phyloP scores from a whole-genome alignment of 2,329 filamentous ascomycete genomes.

The Atkinsonella hypoxylon region DNA sequence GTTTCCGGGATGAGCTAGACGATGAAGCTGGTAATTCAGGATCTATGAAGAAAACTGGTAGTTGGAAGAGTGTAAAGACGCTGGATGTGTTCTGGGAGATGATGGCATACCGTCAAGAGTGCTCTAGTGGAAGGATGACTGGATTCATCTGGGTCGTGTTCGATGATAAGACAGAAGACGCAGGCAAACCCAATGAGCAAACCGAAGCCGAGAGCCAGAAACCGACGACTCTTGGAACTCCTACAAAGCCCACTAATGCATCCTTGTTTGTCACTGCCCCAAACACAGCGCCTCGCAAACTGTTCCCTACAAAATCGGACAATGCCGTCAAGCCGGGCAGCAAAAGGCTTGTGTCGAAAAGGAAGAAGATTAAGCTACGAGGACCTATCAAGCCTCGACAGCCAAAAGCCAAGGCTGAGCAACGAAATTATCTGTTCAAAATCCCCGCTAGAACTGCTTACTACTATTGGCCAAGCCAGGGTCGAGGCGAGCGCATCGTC shows the following conservation, averaged over 20 bases:
- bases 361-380: constrained; percentile 34
- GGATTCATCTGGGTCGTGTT: constrained; percentile 94
- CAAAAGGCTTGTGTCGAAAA: constrained; percentile 22
- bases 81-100: constrained; percentile 97
- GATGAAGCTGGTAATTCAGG: constrained; percentile 57
- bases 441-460: constrained; percentile 43
- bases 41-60: constrained; percentile 43
- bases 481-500: constrained; percentile 52
- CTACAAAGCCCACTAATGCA: constrained; percentile 14
- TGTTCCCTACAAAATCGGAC: constrained; percentile 17
- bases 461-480: constrained; percentile 52
- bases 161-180: constrained; percentile 33
- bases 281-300: constrained; percentile 21
- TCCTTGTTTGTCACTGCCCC: constrained; percentile 15
- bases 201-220: background rate
- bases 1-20: constrained; percentile 81
- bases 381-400: constrained; percentile 52
- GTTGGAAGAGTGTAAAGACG: constrained; percentile 74
- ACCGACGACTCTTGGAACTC: constrained; percentile 19
- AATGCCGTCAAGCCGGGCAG: background rate
- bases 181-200: constrained; percentile 4
- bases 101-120: constrained; percentile 95
- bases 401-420: constrained; percentile 51
- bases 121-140: constrained; percentile 80
- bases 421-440: constrained; percentile 36